Evolutionary conservation across 371 early-diverging fungal genomes (phyloP).

Genomic region (Nematocida sp.): DNA sequence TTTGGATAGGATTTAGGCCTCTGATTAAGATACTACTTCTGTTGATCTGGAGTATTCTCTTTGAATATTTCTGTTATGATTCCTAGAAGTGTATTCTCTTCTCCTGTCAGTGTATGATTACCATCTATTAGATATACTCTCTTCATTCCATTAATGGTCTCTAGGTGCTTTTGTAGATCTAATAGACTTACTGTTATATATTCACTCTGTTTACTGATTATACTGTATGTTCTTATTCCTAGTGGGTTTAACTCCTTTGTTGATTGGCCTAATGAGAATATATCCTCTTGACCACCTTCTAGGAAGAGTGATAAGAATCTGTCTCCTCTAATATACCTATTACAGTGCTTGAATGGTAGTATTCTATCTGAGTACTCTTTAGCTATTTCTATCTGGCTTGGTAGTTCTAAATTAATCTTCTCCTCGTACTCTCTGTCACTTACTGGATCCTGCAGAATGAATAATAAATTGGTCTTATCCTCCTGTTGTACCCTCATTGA

Average conservation of each 20-base stretch:
- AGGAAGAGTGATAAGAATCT: conserved; percentile 51
- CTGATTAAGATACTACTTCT: not conserved
- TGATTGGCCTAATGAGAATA: conserved; percentile 51
- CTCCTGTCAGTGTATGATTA: conserved; percentile 13
- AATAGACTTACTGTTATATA: conserved; percentile 30
- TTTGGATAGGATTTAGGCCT: not conserved
- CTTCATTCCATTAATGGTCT: conserved; percentile 1
- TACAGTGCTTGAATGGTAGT: conserved; percentile 16
- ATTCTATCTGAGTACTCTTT: conserved; percentile 20
- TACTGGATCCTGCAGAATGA: conserved; percentile 63
- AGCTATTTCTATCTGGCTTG: conserved; percentile 15
- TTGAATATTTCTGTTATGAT: not conserved
- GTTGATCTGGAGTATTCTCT: too few species aligned
- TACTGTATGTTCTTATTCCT: conserved; percentile 27
- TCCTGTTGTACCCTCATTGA: not conserved
- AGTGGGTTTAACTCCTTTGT: conserved; percentile 31
- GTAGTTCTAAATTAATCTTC: conserved; percentile 31
- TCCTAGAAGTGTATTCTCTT: not conserved
- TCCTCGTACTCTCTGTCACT: conserved; percentile 62
- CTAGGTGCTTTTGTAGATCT: conserved; percentile 18
- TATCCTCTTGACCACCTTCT: conserved; percentile 56
- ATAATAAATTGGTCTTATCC: not conserved
- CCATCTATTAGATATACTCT: not conserved
- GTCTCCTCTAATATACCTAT: conserved; percentile 4
- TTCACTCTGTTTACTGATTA: conserved; percentile 57